Percentiles rank a stretch among this genome's conserved stretches.
These are phyloP conservation scores for Trichoderma guizhouense DNA, from an alignment of 2,329 filamentous ascomycete species.

Conservation along the genomic window DNA sequence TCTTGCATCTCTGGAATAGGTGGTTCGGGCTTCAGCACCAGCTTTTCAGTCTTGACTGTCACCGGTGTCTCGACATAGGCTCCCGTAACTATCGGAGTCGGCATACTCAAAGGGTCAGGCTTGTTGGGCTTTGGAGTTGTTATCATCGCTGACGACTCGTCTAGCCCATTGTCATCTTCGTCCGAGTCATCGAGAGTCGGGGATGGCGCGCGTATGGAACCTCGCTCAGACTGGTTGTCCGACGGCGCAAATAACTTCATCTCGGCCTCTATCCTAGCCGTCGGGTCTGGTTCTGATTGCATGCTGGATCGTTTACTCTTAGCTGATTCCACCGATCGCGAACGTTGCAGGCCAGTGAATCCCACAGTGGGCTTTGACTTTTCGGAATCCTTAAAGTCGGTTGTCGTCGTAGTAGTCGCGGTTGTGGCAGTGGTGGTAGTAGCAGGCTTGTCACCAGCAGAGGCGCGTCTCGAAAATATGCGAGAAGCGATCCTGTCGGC, in stretches of 20 bases:
- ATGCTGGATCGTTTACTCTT: conserved; percentile 48
- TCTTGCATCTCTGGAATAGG: conserved; percentile 21
- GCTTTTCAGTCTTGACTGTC: conserved; percentile 40
- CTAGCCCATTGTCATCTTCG: conserved; percentile 29
- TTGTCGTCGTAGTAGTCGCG: not conserved
- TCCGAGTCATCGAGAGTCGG: conserved; percentile 34
- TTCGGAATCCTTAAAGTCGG: conserved; percentile 24
- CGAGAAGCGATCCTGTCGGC: conserved; percentile 19
- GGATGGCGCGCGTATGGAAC: conserved; percentile 51
- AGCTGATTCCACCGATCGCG: conserved; percentile 42
- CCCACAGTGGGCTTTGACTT: conserved; percentile 41
- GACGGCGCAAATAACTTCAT: conserved; percentile 53
- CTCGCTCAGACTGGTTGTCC: conserved; percentile 55
- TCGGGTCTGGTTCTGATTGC: conserved; percentile 53
- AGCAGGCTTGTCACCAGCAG: conserved; percentile 15
- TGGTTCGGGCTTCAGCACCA: conserved; percentile 21
- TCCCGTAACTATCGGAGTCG: conserved; percentile 53
- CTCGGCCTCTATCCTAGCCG: conserved; percentile 55
- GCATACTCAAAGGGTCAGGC: conserved; percentile 45
- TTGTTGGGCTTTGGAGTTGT: conserved; percentile 48
- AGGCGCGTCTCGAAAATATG: conserved; percentile 21
- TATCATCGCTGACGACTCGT: conserved; percentile 28
- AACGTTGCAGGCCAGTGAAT: conserved; percentile 44
- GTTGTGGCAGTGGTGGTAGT: not conserved
- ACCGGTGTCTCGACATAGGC: conserved; percentile 57